phyloP scores from a whole-genome alignment of 176 grass and related monocot genomes.

The Saccharum officinarum region DNA sequence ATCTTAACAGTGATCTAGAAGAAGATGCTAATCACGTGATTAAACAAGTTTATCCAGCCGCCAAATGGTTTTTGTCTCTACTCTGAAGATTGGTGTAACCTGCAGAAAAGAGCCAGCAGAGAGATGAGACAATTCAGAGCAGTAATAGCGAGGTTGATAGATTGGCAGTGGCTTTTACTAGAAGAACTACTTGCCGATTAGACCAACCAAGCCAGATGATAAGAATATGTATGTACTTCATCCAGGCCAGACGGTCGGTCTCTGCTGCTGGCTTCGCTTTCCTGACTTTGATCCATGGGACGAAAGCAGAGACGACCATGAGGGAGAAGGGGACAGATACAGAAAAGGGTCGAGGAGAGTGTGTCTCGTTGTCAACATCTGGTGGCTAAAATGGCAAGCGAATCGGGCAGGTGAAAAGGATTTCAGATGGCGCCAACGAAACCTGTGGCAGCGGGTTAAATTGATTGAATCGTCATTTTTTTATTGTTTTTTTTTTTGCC shows the following conservation, averaged over 20 bases:
- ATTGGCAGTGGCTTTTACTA: too few relatives aligned
- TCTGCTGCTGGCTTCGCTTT: neutral
- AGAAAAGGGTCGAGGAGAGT: neutral
- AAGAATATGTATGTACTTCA: neutral
- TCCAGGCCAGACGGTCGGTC: neutral
- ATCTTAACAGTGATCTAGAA: neutral
- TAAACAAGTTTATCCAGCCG: neutral
- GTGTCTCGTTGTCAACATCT: neutral
- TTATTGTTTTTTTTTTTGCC: too few relatives aligned
- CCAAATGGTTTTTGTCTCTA: neutral
- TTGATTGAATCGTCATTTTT: neutral
- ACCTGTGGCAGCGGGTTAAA: neutral
- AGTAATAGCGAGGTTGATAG: neutral
- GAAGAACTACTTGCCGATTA: neutral
- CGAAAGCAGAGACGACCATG: neutral
- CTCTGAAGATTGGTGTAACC: neutral
- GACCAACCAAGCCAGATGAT: neutral
- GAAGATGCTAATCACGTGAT: neutral
- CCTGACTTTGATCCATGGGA: neutral
- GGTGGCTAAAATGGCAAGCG: neutral
- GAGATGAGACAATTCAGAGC: neutral
- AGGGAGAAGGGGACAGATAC: neutral
- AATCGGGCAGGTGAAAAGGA: constrained; percentile 24
- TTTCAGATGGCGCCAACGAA: constrained; percentile 14
- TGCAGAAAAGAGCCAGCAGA: neutral